Evolutionary conservation across 2,329 filamentous ascomycete genomes (phyloP), one percentile per base, ranked within the genome.

Genomic region (Nemania sp.): DNA sequence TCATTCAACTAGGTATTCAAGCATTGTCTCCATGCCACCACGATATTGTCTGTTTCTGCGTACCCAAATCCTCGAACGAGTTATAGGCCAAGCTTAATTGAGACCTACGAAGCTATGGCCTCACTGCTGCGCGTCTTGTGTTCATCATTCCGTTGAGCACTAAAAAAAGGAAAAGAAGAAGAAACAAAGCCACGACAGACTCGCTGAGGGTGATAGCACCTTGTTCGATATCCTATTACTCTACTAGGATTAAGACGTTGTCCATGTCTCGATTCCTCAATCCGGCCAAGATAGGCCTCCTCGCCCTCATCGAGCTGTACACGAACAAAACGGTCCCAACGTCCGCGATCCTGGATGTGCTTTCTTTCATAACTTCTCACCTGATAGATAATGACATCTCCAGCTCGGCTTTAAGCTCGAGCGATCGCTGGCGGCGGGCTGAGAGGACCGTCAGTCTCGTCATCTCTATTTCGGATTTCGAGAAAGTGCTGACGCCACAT

Each of bases 301-400:
- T 98, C 57, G 86, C 87, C 56, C 84, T 99, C 54, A 84, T 95
- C 54, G 86, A 92, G 69, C 82, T 97, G 55, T 98, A 99, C 76
- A 86, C 86, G 39, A 87, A 90, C 65, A 87, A 87, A 20, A 79
- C 82, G 2, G 83, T 93, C 15, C 88, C 90, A 2, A 87, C 84
- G 62, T 81, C 84, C 51, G 87, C 89, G n/a, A 87, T 88, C 21
- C 83, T 94, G 45, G 83, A 90, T 13, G 81, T 96, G 34, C 82
- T 97, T 18, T 90, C 90, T 43, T 95, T 96, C 77, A 81, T 96
- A 64, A 83, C 91, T 56, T 86, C 86, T 48, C 86, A 92, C 67
- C 77, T 93, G 37, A 80, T 90, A 56, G 82, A 86, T 62, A 74
- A 70, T 54, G 77, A 78, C 43, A 67, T 74, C 29, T 69, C 71